These are phyloP conservation scores for Diophrys sp. DNA, from an alignment of 73 alveolate species.

Conservation along the genomic window DNA sequence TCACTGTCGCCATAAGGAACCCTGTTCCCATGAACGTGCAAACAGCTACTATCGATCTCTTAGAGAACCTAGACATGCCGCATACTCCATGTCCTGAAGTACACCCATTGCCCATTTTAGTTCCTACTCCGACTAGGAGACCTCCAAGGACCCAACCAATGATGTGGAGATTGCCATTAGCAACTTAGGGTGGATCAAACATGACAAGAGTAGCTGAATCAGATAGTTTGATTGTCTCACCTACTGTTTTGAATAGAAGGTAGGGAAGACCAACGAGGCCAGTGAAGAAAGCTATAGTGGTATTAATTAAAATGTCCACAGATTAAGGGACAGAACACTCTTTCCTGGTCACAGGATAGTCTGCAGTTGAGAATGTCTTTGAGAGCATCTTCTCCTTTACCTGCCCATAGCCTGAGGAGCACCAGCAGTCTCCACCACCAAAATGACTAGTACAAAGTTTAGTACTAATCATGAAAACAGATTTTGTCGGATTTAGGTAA, in stretches of 20 bases:
- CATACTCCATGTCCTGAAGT: slow-evolving; percentile 99
- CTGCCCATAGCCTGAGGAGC: no score
- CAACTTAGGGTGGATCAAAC: slow-evolving; percentile 29
- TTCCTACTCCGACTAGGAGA: slow-evolving; percentile 93
- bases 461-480: no score
- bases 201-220: slow-evolving; percentile 3
- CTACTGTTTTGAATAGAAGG: slow-evolving; percentile 6
- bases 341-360: no score
- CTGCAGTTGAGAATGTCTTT: no score
- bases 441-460: no score
- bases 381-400: no score
- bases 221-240: slow-evolving; percentile 4
- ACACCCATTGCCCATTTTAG: slow-evolving; percentile 97
- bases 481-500: no score
- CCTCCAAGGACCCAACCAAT: slow-evolving; percentile 89
- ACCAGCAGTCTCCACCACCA: no score
- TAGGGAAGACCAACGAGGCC: slow-evolving; percentile 64
- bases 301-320: no score
- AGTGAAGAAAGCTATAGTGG: no score
- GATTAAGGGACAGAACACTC: no score
- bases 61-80: slow-evolving; percentile 93
- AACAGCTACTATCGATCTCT: slow-evolving; percentile 89
- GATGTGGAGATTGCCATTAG: slow-evolving; percentile 31
- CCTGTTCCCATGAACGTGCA: slow-evolving; percentile 87
- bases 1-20: slow-evolving; percentile 73